Percentiles rank a stretch among this genome's conserved stretches.
Conservation (phyloP, 495 filamentous ascomycete genomes). For the Penicillium paradoxum region DNA sequence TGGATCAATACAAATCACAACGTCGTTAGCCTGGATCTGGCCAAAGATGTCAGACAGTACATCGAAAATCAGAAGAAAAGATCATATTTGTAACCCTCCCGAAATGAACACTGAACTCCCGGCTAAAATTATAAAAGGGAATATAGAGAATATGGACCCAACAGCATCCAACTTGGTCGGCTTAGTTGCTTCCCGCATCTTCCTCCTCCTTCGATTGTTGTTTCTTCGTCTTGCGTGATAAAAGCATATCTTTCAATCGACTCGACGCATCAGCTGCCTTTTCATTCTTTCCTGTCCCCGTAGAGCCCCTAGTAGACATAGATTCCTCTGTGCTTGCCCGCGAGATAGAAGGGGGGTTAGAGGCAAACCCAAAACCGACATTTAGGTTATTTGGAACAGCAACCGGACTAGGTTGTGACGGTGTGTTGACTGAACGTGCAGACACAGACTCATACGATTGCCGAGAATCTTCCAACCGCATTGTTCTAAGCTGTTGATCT, state of each 20-base stretch:
- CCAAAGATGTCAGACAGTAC: too few relatives aligned
- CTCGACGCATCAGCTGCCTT: slow-evolving; percentile 12
- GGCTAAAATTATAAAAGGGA: neutral
- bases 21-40: neutral
- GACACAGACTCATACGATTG: neutral
- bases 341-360: slow-evolving; percentile 6
- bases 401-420: neutral
- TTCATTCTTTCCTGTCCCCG: slow-evolving; percentile 12
- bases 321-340: slow-evolving; percentile 9
- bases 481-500: slow-evolving; percentile 18
- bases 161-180: neutral
- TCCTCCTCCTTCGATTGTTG: slow-evolving; percentile 13
- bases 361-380: neutral
- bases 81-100: neutral
- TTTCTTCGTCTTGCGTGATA: slow-evolving; percentile 20
- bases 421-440: neutral
- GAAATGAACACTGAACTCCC: neutral
- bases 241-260: slow-evolving; percentile 22
- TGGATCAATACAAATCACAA: neutral
- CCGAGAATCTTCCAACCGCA: slow-evolving; percentile 9
- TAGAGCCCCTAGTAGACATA: slow-evolving; percentile 3
- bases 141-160: neutral
- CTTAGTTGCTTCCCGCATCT: slow-evolving; percentile 6
- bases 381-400: neutral
- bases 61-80: neutral